Base-by-base conservation (phyloP, 1,284 basidiomycete genomes). In the Stygiomarasmius scandens region DNA sequence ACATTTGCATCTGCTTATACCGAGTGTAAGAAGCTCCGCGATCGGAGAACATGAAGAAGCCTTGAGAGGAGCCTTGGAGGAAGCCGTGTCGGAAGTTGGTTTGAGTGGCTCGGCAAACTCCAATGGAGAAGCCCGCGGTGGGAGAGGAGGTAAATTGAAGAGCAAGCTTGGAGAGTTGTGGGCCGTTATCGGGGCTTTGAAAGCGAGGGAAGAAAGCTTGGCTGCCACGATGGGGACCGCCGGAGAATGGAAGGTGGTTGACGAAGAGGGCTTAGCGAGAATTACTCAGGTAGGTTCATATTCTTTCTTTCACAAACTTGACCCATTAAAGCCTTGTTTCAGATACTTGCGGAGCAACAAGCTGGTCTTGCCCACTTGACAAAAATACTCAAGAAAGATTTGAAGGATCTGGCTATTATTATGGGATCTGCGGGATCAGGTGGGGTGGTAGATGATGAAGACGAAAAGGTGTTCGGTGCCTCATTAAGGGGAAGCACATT, bases 31-130 rank as follows among this genome's bases (percentile, higher is more conserved):
- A 23, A 88, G 89, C 3, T 87, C 88, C 1, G 83, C 90, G 8
- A 89, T 94, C 63, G 79, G 87, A n/a, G 87, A 88, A 1, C 91
- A 93, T 66, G 93, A 96, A 69, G 91, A 93, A 66, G 81, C 81
- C 34, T 76, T 93, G 58, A 80, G 45, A 87, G 41, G 79, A 78
- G 3, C 78, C 78, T 76, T 95, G 36, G 92, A 94, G 67, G 84
- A 85, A 59, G 83, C 94, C 59, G 89, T 49, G 12, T 20, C 55
- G 5, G 58, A 60, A 22, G 55, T 60, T 43, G 58, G 58, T 3
- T 43, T 60, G 19, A 45, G 36, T 38, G 25, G 56, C 12, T 46
- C 12, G 27, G 22, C 19, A 38, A 51, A 20, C 14, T 54, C 46
- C 22, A 38, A 38, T 91, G 68, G 86, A 87, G 61, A 89, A 91